Evolutionary conservation across 257 asterid genomes (phyloP).

Genomic region (Solanum virginianum): DNA sequence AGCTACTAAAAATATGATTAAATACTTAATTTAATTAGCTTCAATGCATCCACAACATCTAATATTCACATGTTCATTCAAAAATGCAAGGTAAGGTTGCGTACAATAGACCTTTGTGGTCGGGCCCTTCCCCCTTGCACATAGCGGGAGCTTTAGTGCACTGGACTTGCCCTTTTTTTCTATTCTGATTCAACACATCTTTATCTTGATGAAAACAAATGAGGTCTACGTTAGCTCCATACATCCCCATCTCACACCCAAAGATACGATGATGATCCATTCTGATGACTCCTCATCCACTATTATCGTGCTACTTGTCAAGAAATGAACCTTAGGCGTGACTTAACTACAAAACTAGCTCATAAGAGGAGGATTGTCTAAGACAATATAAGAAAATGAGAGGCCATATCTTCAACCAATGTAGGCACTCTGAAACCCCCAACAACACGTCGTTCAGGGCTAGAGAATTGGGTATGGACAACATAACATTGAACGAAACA

Average conservation of each 20-base stretch:
- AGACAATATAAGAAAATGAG: background rate
- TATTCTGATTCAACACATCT: background rate
- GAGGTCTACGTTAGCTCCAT: background rate
- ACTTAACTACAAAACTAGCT: background rate
- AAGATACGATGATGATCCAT: background rate
- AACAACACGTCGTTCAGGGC: background rate
- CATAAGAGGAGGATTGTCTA: background rate
- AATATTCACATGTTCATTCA: no score
- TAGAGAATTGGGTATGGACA: background rate
- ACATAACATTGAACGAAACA: background rate
- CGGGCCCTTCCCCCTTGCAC: no score
- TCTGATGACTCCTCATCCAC: background rate
- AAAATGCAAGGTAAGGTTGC: no score
- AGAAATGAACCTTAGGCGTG: background rate
- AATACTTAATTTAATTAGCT: no score
- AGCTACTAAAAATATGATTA: no score
- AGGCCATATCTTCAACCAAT: background rate
- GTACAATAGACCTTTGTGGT: no score
- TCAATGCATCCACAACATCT: no score
- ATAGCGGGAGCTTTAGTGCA: no score
- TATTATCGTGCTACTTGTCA: background rate
- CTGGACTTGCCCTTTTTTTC: no score
- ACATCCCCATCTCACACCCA: background rate
- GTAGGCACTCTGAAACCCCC: background rate
- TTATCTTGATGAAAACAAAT: background rate